phyloP scores from a whole-genome alignment of 148 eudicot genomes.

The Arbutus unedo region DNA sequence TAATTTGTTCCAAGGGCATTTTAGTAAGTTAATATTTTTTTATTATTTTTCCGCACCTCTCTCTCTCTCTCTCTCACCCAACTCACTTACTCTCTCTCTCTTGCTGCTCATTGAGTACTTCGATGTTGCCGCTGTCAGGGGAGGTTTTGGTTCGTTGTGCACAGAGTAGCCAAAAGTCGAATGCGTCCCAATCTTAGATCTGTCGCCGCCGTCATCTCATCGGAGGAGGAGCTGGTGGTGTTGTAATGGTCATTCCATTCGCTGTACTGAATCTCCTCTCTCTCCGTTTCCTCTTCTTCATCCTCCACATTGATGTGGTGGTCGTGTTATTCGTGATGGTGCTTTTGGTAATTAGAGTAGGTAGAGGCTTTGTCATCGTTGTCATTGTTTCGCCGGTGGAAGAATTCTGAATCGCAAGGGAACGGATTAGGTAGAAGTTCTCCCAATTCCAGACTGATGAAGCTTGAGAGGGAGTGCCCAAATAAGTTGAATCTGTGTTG shows the following conservation, averaged over 20 bases:
- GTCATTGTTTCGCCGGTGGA: conserved; percentile 18
- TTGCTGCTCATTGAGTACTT: conserved; percentile 8
- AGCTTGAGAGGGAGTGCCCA: conserved; percentile 54
- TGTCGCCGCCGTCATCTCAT: conserved; percentile 43
- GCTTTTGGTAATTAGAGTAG: conserved; percentile 10
- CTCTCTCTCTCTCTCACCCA: too few species aligned
- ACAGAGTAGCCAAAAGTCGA: conserved; percentile 61
- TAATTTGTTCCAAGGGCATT: too few species aligned
- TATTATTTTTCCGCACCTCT: too few species aligned
- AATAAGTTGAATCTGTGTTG: conserved; percentile 37
- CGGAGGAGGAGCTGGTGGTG: conserved; percentile 40
- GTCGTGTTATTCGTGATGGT: conserved; percentile 1
- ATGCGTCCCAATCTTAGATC: conserved; percentile 52
- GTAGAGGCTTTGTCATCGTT: conserved; percentile 8
- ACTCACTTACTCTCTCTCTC: background rate
- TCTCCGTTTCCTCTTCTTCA: conserved; percentile 46
- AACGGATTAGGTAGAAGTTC: conserved; percentile 74
- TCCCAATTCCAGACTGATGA: conserved; percentile 98
- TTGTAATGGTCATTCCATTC: conserved; percentile 96
- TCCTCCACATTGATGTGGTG: conserved; percentile 26
- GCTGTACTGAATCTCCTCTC: conserved; percentile 87
- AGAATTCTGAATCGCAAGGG: conserved; percentile 80
- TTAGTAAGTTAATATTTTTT: too few species aligned
- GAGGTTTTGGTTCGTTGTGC: conserved; percentile 26
- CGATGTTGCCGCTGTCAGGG: background rate